phyloP scores from a whole-genome alignment of 805 yeast genomes.

The Zygosaccharomyces bailii region DNA sequence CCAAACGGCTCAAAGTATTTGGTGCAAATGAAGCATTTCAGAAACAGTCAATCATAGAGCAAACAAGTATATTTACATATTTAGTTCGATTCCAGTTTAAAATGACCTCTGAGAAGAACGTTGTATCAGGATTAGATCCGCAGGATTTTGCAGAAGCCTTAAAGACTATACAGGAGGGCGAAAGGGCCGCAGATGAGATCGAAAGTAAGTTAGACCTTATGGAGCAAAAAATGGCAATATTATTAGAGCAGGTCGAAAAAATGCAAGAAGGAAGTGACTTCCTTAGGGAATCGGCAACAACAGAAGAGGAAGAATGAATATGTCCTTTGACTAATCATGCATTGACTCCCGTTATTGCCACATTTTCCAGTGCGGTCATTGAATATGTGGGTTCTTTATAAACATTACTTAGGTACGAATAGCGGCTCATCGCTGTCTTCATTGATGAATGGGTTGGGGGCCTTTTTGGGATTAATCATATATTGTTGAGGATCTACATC shows the following conservation, averaged over 20 bases:
- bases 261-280: slow-evolving; percentile 8
- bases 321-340: too few relatives aligned
- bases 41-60: neutral
- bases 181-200: slow-evolving; percentile 55
- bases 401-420: slow-evolving; percentile 20
- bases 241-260: slow-evolving; percentile 47
- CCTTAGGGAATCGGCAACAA: neutral
- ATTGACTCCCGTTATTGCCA: too few relatives aligned
- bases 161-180: slow-evolving; percentile 63
- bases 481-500: slow-evolving; percentile 38
- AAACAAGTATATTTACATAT: neutral
- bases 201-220: slow-evolving; percentile 63
- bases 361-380: neutral
- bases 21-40: neutral
- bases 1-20: slow-evolving; percentile 2
- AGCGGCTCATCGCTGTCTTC: slow-evolving; percentile 41
- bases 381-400: neutral
- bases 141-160: slow-evolving; percentile 47
- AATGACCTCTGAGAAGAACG: neutral
- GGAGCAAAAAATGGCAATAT: slow-evolving; percentile 60
- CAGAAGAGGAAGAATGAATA: neutral
- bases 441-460: slow-evolving; percentile 68
- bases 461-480: slow-evolving; percentile 64
- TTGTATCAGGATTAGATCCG: slow-evolving; percentile 6
- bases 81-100: neutral